Base-by-base conservation (phyloP, 495 filamentous ascomycete genomes). In the Aspergillus indologenus region DNA sequence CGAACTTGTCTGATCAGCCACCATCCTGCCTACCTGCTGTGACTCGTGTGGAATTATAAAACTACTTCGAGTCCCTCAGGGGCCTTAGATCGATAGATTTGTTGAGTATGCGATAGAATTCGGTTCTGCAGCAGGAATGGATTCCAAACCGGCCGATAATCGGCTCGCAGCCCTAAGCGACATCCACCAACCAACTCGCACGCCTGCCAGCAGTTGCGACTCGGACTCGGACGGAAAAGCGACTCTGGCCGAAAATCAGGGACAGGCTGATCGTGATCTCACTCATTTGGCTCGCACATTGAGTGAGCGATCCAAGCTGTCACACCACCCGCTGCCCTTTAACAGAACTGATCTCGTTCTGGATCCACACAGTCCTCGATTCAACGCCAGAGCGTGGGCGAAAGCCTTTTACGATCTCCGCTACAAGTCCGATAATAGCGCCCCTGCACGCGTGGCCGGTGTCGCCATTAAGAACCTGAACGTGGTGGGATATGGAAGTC, bases 401-500 rank as follows among this genome's bases (percentile, higher is more conserved):
- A 61, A 50, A 23, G 54, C 58, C 0, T 64, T 64, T 23, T 64
- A 64, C 31, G 46, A 64, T 51, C 45, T 56, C 2, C 58, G 62
- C 24, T 61, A 64, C 40, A 55, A 56, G 20, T 42, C 54, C 2
- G 55, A 46, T 1, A 48, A 26, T 23, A 45, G 56, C 11, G n/a
- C n/a, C 21, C 17, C 47, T 7, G 24, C 40, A 19, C 57, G 57
- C 0, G 44, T 19, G 19, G 44, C 50, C 19, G 79, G 79, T n/a
- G 55, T 81, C 18, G 63, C 72, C 1, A 78, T 76, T 63, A 84
- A 80, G 64, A 81, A 89, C 43, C 18, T 60, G 23, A 54, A 42
- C 22, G 89, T 90, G 15, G 83, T 87, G 69, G 89, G 89, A 19
- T 92, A 85, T 67, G 89, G 89, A 18, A 81, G 78, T 42, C 72